A percentile compares a stretch with the other conserved stretches of the same genome.
Conservation (phyloP, 768 basidiomycete species). For the Podaxis mareebaensis region DNA sequence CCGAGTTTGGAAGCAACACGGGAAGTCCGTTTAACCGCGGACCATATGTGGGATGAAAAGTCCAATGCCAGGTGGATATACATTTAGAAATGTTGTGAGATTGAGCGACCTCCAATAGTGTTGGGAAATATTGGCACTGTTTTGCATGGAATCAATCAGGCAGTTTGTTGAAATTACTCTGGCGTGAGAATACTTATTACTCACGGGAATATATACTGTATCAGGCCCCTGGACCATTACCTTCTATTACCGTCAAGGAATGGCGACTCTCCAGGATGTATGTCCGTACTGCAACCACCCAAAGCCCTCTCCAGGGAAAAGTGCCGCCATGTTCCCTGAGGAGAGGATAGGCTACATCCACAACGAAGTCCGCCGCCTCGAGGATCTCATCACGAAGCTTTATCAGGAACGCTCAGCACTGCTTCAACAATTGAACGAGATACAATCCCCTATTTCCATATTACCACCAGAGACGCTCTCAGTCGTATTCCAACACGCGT, state of each 20-base stretch:
- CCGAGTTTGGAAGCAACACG: too few relatives aligned
- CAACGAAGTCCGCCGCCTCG: background rate
- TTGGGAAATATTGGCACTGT: too few relatives aligned
- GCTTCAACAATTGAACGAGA: background rate
- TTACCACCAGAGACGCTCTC: conserved; percentile 4
- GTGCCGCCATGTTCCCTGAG: background rate
- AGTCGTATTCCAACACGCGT: background rate
- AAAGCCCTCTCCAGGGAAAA: background rate
- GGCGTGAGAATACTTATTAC: background rate
- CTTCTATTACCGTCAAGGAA: background rate
- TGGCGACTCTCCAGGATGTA: background rate
- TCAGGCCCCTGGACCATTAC: background rate
- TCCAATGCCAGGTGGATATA: too few relatives aligned
- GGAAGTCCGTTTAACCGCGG: too few relatives aligned
- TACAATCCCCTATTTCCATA: conserved; percentile 1
- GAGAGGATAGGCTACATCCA: background rate
- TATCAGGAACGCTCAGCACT: background rate
- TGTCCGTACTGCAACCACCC: background rate
- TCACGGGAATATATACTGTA: background rate
- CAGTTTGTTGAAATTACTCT: background rate
- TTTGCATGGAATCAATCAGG: too few relatives aligned
- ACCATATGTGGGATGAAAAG: too few relatives aligned
- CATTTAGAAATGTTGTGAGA: too few relatives aligned
- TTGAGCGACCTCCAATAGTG: too few relatives aligned
- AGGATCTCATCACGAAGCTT: background rate